Percentiles rank a stretch among this genome's conserved stretches.
Evolutionary conservation across 768 basidiomycete genomes (phyloP).

Genomic region (Phylloporus sp.): DNA sequence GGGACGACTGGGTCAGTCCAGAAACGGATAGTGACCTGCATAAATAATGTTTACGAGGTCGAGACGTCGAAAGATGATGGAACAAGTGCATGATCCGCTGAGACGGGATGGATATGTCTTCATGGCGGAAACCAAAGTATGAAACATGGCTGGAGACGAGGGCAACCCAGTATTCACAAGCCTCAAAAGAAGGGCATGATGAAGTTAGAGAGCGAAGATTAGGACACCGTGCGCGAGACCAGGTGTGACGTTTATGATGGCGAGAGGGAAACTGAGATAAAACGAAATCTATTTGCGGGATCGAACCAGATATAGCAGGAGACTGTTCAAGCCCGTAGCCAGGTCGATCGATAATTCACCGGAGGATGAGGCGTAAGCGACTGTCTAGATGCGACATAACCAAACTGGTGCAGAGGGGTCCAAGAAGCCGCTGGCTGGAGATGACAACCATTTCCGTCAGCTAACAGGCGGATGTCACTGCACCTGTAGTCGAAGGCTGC

Average conservation of each 20-base stretch:
- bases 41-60: conserved; percentile 31
- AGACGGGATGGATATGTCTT: conserved; percentile 70
- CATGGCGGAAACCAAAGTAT: conserved; percentile 30
- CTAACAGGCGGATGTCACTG: conserved; percentile 42
- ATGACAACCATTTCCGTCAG: conserved; percentile 38
- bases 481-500: conserved; percentile 51
- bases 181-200: conserved; percentile 32
- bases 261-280: conserved; percentile 15
- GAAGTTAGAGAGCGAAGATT: conserved; percentile 39
- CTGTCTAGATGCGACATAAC: conserved; percentile 40
- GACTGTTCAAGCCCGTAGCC: conserved; percentile 44
- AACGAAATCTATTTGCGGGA: conserved; percentile 27
- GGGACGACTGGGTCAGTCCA: conserved; percentile 22
- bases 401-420: conserved; percentile 39
- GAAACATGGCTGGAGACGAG: conserved; percentile 21
- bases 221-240: conserved; percentile 33
- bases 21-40: conserved; percentile 21
- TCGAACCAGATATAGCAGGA: conserved; percentile 7
- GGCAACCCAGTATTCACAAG: conserved; percentile 36
- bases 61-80: conserved; percentile 28
- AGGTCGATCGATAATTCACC: conserved; percentile 45
- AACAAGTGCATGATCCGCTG: conserved; percentile 37
- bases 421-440: conserved; percentile 41
- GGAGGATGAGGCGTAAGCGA: conserved; percentile 42
- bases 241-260: conserved; percentile 31